phyloP scores from a whole-genome alignment of 176 grass and related monocot genomes.

The Avena atlantica region DNA sequence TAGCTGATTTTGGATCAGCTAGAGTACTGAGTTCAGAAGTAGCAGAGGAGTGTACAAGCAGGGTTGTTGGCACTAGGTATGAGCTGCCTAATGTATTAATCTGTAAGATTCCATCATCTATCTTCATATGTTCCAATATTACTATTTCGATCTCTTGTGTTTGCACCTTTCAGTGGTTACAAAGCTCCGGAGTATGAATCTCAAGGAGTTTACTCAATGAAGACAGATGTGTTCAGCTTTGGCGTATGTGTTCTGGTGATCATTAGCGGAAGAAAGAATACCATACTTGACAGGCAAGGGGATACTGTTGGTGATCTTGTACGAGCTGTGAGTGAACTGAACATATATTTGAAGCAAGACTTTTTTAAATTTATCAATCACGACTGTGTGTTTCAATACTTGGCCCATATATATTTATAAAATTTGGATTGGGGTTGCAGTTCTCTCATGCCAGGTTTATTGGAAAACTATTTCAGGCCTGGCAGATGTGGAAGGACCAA shows the following conservation, averaged over 20 bases:
- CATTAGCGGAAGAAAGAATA: constrained; percentile 51
- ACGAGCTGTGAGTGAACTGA: constrained; percentile 47
- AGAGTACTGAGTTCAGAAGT: constrained; percentile 43
- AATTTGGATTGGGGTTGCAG: no score
- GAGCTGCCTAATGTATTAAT: neutral
- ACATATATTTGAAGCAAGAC: neutral
- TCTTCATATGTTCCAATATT: neutral
- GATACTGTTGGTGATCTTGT: constrained; percentile 53
- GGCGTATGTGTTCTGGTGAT: constrained; percentile 50
- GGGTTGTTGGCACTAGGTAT: constrained; percentile 56
- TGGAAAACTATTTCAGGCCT: no score
- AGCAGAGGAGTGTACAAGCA: constrained; percentile 39
- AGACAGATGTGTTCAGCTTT: constrained; percentile 70
- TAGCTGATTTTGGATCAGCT: constrained; percentile 52
- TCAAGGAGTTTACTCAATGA: constrained; percentile 49
- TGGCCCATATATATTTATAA: neutral
- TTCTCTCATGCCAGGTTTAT: no score
- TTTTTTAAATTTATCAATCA: neutral
- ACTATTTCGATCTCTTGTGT: neutral
- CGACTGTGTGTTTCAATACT: neutral
- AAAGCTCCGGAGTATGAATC: constrained; percentile 56
- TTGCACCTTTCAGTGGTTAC: constrained; percentile 48
- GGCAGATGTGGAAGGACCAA: no score
- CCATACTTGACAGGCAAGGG: constrained; percentile 19
- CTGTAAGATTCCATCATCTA: neutral